Base-by-base conservation (phyloP, 2,329 filamentous ascomycete species). In the Penicillium sp. region DNA sequence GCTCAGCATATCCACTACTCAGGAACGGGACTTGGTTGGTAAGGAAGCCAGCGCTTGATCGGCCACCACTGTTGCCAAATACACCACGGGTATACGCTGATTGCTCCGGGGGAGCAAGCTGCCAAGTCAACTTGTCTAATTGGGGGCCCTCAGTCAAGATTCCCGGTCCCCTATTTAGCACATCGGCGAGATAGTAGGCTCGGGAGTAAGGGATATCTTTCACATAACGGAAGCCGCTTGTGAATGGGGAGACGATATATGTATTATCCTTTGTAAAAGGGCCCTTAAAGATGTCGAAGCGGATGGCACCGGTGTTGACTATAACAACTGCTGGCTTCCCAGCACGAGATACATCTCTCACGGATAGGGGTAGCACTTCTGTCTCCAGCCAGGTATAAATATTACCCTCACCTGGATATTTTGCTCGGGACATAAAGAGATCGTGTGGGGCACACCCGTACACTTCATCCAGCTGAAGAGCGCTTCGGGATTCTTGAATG, bases 271-370 rank as follows among this genome's bases (percentile, higher is more conserved):
- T 81, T 0, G 93, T 97, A 64, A 97, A 97, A 0, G 84, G 75
- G 0, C 93, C 93, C 66, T 91, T 82, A 76, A 96, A 95, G 53
- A 98, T 87, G 67, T 98, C 93, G 68, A 97, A 98, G 38, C 93
- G 86, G 57, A 98, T 82, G 3, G 87, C 87, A 24, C 93, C 93
- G 0, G 88, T 95, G 69, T 98, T 98, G 49, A n/a, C n/a, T n/a
- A n/a, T n/a, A n/a, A 87, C 76, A 44, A 97, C 80, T 28, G 84
- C 82, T 9, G 97, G 71, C n/a, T n/a, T n/a, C 4, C 63, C 59
- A 9, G 88, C 73, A 4, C 84, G 76, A 28, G 76, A 71, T 34
- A 78, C 64, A 48, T 81, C 82, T 49, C 72, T 70, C 31, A 89
- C n/a, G n/a, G n/a, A n/a, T n/a, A n/a, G n/a, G n/a, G n/a, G n/a